Conservation (phyloP, 2,329 filamentous ascomycete species). For the Cladobotryum mycophilum region DNA sequence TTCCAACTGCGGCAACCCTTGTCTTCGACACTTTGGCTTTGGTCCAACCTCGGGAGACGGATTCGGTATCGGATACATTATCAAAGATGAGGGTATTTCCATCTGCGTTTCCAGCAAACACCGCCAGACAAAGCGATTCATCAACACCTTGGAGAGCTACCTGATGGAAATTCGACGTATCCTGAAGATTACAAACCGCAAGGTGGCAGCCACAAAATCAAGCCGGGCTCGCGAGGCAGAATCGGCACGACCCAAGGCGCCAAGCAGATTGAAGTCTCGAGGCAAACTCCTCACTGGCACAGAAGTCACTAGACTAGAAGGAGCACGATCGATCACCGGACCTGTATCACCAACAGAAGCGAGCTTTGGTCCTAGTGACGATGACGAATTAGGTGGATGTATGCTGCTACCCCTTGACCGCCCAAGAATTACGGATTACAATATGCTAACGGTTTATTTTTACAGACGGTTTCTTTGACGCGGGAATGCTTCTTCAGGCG, state of each 20-base stretch:
- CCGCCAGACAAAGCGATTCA: slow-evolving; percentile 81
- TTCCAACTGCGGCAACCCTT: slow-evolving; percentile 97
- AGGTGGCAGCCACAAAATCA: slow-evolving; percentile 35
- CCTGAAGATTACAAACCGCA: slow-evolving; percentile 59
- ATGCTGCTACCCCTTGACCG: slow-evolving; percentile 39
- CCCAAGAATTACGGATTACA: neutral
- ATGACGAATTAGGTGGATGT: slow-evolving; percentile 91
- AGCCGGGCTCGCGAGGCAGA: slow-evolving; percentile 52
- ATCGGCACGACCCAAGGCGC: slow-evolving; percentile 28
- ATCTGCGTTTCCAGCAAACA: slow-evolving; percentile 94
- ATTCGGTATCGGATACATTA: slow-evolving; percentile 97
- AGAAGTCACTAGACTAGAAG: slow-evolving; percentile 34
- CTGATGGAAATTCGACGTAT: slow-evolving; percentile 85
- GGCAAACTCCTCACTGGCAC: slow-evolving; percentile 64
- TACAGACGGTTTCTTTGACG: slow-evolving; percentile 95
- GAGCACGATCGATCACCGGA: slow-evolving; percentile 35
- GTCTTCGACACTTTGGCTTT: slow-evolving; percentile 91
- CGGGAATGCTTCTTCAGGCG: slow-evolving; percentile 86
- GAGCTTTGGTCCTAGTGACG: slow-evolving; percentile 67
- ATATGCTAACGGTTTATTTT: slow-evolving; percentile 21
- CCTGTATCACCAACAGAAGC: slow-evolving; percentile 60
- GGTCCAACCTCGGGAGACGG: slow-evolving; percentile 90
- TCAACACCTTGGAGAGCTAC: slow-evolving; percentile 86
- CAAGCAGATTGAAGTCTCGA: slow-evolving; percentile 58
- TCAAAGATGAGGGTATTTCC: slow-evolving; percentile 71